phyloP scores from a whole-genome alignment of 345 rosid species.

The Ricinus communis region DNA sequence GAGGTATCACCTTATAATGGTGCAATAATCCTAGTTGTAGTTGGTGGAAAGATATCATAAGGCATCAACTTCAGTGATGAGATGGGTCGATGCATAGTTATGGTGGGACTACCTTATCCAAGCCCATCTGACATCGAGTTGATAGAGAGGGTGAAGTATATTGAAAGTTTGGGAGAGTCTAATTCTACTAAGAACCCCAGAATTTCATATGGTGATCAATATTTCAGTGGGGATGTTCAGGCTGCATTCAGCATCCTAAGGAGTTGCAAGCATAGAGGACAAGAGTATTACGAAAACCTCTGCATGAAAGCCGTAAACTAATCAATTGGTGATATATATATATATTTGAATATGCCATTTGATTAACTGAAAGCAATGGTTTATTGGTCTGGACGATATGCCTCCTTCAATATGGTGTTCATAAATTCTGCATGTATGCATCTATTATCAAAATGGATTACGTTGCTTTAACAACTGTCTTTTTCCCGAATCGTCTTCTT shows the following conservation, averaged over 20 bases:
- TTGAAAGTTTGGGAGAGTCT: constrained; percentile 65
- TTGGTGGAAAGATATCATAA: constrained; percentile 98
- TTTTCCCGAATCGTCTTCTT: constrained; percentile 10
- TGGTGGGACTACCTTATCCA: constrained; percentile 97
- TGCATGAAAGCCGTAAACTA: constrained; percentile 98
- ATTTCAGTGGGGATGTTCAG: constrained; percentile 51
- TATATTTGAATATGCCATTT: neutral
- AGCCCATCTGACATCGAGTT: constrained; percentile 79
- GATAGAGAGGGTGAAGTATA: constrained; percentile 83
- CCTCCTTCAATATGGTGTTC: neutral
- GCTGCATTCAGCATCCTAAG: constrained; percentile 65
- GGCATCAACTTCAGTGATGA: constrained; percentile 97
- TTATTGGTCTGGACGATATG: too few species aligned
- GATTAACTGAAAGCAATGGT: neutral
- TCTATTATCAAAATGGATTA: neutral
- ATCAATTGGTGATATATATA: constrained; percentile 63
- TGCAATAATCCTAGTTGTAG: constrained; percentile 81
- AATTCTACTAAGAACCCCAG: constrained; percentile 31
- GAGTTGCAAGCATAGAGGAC: constrained; percentile 77
- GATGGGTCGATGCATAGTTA: constrained; percentile 93
- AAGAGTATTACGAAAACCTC: constrained; percentile 88
- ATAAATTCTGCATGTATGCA: neutral
- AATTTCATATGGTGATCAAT: constrained; percentile 40
- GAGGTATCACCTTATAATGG: constrained; percentile 47
- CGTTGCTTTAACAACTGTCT: neutral